Conservation (phyloP, 1,284 basidiomycete genomes). For the Farysia itapuensis region DNA sequence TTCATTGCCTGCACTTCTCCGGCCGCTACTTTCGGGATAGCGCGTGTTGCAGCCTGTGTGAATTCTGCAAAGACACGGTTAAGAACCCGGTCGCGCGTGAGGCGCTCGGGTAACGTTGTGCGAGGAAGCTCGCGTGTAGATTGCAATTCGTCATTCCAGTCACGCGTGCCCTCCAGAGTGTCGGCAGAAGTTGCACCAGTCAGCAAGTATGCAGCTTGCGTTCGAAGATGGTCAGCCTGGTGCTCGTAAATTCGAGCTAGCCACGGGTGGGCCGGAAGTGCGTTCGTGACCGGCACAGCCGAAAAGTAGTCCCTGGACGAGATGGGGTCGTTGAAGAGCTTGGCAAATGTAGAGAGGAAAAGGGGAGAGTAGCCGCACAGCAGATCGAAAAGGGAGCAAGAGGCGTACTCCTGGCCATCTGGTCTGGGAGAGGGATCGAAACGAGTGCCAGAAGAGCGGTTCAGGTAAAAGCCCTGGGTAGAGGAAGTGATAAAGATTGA, state of each 20-base stretch:
- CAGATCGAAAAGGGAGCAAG: conserved; percentile 65
- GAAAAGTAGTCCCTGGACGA: conserved; percentile 59
- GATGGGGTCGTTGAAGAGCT: conserved; percentile 58
- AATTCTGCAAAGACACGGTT: conserved; percentile 66
- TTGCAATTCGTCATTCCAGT: conserved; percentile 69
- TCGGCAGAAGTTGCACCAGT: conserved; percentile 64
- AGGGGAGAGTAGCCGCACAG: conserved; percentile 62
- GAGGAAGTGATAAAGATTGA: conserved; percentile 64
- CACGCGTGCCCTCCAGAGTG: conserved; percentile 64
- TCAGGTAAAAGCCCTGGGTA: conserved; percentile 66
- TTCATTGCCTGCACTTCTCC: conserved; percentile 66
- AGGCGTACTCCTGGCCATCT: conserved; percentile 46
- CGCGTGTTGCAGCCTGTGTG: conserved; percentile 64
- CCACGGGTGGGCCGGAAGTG: conserved; percentile 65
- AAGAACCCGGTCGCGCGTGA: conserved; percentile 65
- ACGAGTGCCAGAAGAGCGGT: conserved; percentile 60
- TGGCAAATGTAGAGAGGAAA: conserved; percentile 56
- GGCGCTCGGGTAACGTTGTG: conserved; percentile 63
- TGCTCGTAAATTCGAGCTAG: conserved; percentile 61
- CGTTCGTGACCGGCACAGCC: conserved; percentile 64
- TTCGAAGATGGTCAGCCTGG: conserved; percentile 64
- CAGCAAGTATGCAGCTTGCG: conserved; percentile 66
- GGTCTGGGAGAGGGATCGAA: conserved; percentile 54
- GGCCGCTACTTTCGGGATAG: conserved; percentile 64
- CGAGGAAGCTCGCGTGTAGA: conserved; percentile 65